These are phyloP conservation scores for Syzygium jambos DNA, from an alignment of 345 rosid genomes.

Conservation along the genomic window DNA sequence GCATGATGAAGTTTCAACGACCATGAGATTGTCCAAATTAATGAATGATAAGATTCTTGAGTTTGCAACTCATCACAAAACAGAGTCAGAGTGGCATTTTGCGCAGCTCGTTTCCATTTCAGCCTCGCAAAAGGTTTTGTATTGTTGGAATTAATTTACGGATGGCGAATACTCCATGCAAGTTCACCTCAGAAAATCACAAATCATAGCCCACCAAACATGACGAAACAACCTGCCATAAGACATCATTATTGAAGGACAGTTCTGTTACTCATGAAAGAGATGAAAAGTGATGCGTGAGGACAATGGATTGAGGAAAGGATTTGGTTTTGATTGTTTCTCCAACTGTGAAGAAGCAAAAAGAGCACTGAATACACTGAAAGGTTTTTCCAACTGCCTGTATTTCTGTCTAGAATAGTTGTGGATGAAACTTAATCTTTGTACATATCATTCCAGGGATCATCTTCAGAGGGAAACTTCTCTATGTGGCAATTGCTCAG, in stretches of 20 bases:
- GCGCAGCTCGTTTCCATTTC: not conserved
- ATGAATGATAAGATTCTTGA: not conserved
- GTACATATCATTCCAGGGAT: conserved; percentile 24
- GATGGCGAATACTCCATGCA: not conserved
- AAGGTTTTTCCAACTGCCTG: conserved; percentile 25
- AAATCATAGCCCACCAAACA: not conserved
- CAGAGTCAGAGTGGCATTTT: not conserved
- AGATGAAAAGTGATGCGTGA: conserved; percentile 37
- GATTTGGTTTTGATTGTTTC: conserved; percentile 75
- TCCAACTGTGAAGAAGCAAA: conserved; percentile 52
- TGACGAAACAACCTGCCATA: not conserved
- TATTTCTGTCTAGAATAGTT: not conserved
- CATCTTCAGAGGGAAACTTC: conserved; percentile 23
- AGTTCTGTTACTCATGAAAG: not conserved
- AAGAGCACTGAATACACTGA: conserved; percentile 30
- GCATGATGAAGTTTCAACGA: not conserved
- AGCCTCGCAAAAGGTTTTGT: not conserved
- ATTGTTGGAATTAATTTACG: not conserved
- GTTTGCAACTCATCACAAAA: not conserved
- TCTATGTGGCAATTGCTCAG: conserved; percentile 60
- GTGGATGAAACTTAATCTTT: not conserved
- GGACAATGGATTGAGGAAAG: conserved; percentile 44
- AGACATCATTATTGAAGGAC: not conserved
- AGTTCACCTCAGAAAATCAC: not conserved
- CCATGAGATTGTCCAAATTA: not conserved